phyloP scores from a whole-genome alignment of 2,329 filamentous ascomycete genomes.

The Herpotrichia juniperi region DNA sequence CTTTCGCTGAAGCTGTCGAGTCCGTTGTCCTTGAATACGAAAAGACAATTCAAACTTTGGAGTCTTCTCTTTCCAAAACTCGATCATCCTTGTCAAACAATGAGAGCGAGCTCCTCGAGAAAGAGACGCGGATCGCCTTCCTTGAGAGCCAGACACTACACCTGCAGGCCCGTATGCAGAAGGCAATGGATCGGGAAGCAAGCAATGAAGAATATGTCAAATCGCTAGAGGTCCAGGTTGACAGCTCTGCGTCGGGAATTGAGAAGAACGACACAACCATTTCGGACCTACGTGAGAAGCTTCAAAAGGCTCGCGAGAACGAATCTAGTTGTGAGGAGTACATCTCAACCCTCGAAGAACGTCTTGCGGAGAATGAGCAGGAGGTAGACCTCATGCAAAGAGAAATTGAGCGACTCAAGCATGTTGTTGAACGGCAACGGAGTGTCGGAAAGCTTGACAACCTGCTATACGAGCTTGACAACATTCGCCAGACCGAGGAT shows the following conservation, averaged over 20 bases:
- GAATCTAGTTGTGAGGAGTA: conserved; percentile 93
- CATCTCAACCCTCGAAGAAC: conserved; percentile 94
- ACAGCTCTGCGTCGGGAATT: conserved; percentile 87
- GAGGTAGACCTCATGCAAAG: conserved; percentile 97
- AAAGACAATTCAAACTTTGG: conserved; percentile 94
- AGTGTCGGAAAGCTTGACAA: conserved; percentile 95
- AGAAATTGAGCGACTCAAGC: conserved; percentile 91
- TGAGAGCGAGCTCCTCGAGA: conserved; percentile 87
- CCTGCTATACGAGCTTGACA: conserved; percentile 86
- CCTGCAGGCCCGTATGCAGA: conserved; percentile 87
- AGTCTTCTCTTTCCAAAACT: conserved; percentile 89
- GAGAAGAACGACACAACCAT: conserved; percentile 90
- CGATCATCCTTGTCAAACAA: conserved; percentile 80
- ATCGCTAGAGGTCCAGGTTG: conserved; percentile 87
- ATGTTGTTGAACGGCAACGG: conserved; percentile 92
- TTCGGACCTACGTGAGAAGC: conserved; percentile 86
- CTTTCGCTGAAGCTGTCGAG: conserved; percentile 93
- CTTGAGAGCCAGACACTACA: conserved; percentile 91
- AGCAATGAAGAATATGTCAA: conserved; percentile 93
- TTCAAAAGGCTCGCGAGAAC: conserved; percentile 84
- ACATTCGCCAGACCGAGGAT: conserved; percentile 50
- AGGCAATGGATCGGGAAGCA: conserved; percentile 86
- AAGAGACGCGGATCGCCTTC: conserved; percentile 91
- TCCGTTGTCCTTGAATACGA: conserved; percentile 97
- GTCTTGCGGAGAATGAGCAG: conserved; percentile 92